Evolutionary conservation across 1,139 yeast species (phyloP).

Genomic region (Hansenula sp.): DNA sequence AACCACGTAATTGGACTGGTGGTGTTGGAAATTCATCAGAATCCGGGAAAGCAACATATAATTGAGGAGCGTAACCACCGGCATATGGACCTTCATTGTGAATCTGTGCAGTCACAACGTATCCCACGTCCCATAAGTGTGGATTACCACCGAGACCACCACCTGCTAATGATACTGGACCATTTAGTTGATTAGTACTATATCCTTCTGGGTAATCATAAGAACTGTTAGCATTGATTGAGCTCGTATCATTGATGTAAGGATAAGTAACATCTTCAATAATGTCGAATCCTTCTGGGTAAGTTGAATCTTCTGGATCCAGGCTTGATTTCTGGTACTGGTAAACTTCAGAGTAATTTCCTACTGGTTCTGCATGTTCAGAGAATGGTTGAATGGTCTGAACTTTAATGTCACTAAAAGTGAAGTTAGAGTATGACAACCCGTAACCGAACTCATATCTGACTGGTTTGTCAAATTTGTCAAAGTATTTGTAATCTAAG

Average conservation of each 20-base stretch:
- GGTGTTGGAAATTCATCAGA: constrained; percentile 30
- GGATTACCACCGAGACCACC: constrained; percentile 54
- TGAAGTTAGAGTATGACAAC: constrained; percentile 49
- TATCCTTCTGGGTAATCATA: constrained; percentile 49
- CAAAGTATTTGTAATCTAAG: constrained; percentile 55
- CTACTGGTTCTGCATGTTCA: constrained; percentile 26
- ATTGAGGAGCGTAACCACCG: constrained; percentile 53
- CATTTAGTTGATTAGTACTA: constrained; percentile 21
- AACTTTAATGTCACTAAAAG: constrained; percentile 23
- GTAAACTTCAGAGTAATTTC: constrained; percentile 1
- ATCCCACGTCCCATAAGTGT: constrained; percentile 37
- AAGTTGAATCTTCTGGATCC: neutral
- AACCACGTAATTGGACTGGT: constrained; percentile 52
- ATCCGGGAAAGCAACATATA: constrained; percentile 52
- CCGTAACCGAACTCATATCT: constrained; percentile 58
- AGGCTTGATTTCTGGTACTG: neutral
- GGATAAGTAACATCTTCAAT: constrained; percentile 4
- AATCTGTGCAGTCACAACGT: constrained; percentile 42
- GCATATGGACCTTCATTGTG: constrained; percentile 42
- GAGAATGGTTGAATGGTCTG: constrained; percentile 27
- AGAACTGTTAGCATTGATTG: constrained; percentile 27
- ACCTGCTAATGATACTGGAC: constrained; percentile 36
- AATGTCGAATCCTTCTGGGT: constrained; percentile 2
- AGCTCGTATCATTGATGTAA: constrained; percentile 3
- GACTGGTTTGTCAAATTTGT: constrained; percentile 38